These are phyloP conservation scores for Colletotrichum sp. DNA, from an alignment of 2,329 filamentous ascomycete species.

Conservation along the genomic window DNA sequence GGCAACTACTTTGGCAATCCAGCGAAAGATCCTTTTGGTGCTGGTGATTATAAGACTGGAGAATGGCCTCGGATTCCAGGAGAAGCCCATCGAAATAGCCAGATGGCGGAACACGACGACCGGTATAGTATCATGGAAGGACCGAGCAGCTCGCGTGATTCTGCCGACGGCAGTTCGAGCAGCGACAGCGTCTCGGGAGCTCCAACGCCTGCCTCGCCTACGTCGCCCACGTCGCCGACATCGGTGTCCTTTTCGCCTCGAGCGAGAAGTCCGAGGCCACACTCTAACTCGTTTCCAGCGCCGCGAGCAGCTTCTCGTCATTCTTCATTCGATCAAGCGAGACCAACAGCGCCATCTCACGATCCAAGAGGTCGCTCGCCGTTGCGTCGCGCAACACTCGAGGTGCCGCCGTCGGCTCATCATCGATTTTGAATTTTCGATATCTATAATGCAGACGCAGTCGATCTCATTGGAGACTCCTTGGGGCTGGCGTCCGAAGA, in stretches of 20 bases:
- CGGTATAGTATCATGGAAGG: slow-evolving; percentile 38
- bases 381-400: neutral
- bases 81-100: slow-evolving; percentile 49
- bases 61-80: slow-evolving; percentile 63
- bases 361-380: neutral
- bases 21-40: slow-evolving; percentile 51
- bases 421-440: neutral
- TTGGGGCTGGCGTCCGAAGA: neutral
- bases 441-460: neutral
- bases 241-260: neutral
- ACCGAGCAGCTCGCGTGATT: slow-evolving; percentile 31
- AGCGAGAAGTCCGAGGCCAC: neutral
- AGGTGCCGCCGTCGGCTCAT: neutral
- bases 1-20: slow-evolving; percentile 53
- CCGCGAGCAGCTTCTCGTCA: neutral
- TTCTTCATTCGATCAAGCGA: neutral
- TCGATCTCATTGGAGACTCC: neutral
- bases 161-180: slow-evolving; percentile 29
- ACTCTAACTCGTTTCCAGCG: neutral
- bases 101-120: slow-evolving; percentile 39
- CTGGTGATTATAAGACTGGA: slow-evolving; percentile 50
- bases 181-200: neutral
- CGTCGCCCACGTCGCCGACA: neutral
- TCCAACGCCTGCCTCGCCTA: neutral
- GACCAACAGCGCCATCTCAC: neutral